Evolutionary conservation across 2,329 filamentous ascomycete genomes (phyloP), one percentile per base, ranked within the genome.

Genomic region (Pseudofabraea citricarpa): DNA sequence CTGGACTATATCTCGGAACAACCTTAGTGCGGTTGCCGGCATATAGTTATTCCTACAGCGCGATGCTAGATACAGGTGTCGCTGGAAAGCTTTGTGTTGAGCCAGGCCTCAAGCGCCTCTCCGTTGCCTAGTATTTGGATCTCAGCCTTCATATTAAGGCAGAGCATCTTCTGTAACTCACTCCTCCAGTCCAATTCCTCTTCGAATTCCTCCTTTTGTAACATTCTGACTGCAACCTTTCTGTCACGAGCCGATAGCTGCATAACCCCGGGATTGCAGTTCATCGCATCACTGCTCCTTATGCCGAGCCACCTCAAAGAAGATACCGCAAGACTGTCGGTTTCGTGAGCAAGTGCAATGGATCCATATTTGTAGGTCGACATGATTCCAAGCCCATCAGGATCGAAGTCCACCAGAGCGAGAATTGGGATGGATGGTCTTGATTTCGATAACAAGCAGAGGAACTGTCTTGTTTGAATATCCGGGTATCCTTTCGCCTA

Each of bases 401-500:
- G 86, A 53, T 93, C 87, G 46, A 78, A 87, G 55, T 94, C 88
- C 2, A 87, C 74, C 0, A 93, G 66, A 0, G 73, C 77, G 41
- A 79, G 73, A 6, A 87, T 75, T 2, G 78, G 75, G 18, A 85
- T 62, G 1, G 62, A 57, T 0, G 76, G 74, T 16, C 65, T 67
- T 7, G 60, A 62, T 0, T 54, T 59, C 27, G 75, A 71, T 1
- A 89, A 43, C 10, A 69, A 59, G 32, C 72, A 70, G 1, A 91
- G 65, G 41, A 91, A 82, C 13, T 72, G 71, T 6, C 85, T 72
- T 0, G 86, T 89, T 1, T 75, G 73, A 37, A 91, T 67, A 53
- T 93, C 88, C 0, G 88, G 87, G 56, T 89, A 93, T 2, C 88
- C 88, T 69, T 90, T 93, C 1, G 81, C 87, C 83, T 89, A 41